Evolutionary conservation across 2,329 filamentous ascomycete genomes (phyloP).

Genomic region (Fonsecaea nubica): DNA sequence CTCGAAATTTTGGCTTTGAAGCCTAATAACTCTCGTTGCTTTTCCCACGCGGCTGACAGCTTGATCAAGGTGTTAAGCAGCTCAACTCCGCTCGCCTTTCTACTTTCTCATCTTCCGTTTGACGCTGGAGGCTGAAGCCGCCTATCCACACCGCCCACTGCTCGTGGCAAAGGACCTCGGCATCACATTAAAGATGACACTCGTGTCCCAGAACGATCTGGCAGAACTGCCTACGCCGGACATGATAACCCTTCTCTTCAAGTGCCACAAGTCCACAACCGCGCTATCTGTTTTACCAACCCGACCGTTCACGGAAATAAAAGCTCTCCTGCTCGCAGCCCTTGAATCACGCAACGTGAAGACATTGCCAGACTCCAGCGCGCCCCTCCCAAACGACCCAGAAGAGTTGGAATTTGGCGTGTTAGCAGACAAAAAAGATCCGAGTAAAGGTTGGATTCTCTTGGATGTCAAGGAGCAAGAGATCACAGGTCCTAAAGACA

Average conservation of each 20-base stretch:
- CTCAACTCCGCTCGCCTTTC: not conserved
- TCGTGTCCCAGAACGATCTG: constrained; percentile 20
- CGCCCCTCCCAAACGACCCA: constrained; percentile 47
- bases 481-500: constrained; percentile 39
- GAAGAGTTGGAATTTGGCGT: constrained; percentile 56
- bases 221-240: constrained; percentile 48
- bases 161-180: constrained; percentile 4
- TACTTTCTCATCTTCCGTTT: not conserved
- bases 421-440: constrained; percentile 56
- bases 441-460: constrained; percentile 57
- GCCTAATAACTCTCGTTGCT: not conserved
- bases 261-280: constrained; percentile 73
- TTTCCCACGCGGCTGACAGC: not conserved
- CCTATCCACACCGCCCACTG: not conserved
- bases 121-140: not conserved
- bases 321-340: constrained; percentile 63
- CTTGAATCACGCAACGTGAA: constrained; percentile 56
- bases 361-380: constrained; percentile 46
- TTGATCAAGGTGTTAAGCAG: not conserved
- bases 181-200: constrained; percentile 6
- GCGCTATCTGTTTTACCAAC: constrained; percentile 69
- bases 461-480: constrained; percentile 47
- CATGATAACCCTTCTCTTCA: constrained; percentile 73
- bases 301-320: constrained; percentile 59
- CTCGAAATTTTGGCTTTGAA: not conserved